phyloP scores from a whole-genome alignment of 2,329 filamentous ascomycete species.

The Arthrobotrys entomopaga region DNA sequence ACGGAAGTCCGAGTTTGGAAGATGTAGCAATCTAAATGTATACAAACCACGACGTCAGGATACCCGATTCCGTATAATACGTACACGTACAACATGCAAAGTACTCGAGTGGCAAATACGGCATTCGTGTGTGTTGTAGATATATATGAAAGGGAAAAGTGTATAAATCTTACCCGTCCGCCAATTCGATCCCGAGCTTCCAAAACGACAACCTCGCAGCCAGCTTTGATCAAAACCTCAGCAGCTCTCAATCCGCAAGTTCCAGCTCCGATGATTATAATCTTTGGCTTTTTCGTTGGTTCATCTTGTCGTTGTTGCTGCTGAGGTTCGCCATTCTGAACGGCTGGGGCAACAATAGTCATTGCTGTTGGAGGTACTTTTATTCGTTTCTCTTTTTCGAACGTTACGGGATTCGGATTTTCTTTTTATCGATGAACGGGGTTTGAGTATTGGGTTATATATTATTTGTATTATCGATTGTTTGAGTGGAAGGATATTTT shows the following conservation, averaged over 20 bases:
- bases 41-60: constrained; percentile 57
- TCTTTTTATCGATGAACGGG: too few species aligned
- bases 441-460: too few species aligned
- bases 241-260: constrained; percentile 77
- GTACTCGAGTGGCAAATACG: constrained; percentile 2
- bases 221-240: constrained; percentile 72
- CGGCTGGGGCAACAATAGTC: constrained; percentile 15
- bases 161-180: constrained; percentile 67
- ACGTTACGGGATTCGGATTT: too few species aligned
- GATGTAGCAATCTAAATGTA: constrained; percentile 63
- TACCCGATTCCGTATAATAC: too few species aligned
- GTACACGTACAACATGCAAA: neutral
- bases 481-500: neutral
- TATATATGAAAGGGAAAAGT: neutral
- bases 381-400: too few species aligned
- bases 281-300: constrained; percentile 64
- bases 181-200: constrained; percentile 75
- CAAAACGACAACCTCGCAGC: constrained; percentile 74
- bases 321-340: constrained; percentile 5
- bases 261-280: constrained; percentile 77
- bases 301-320: neutral
- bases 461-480: neutral
- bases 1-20: constrained; percentile 47
- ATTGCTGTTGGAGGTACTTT: constrained; percentile 17
- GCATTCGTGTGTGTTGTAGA: too few species aligned